Percentiles rank a stretch among this genome's conserved stretches.
These are phyloP conservation scores for Helicostylum pulchrum DNA, from an alignment of 192 early-diverging fungal genomes.

Conservation along the genomic window DNA sequence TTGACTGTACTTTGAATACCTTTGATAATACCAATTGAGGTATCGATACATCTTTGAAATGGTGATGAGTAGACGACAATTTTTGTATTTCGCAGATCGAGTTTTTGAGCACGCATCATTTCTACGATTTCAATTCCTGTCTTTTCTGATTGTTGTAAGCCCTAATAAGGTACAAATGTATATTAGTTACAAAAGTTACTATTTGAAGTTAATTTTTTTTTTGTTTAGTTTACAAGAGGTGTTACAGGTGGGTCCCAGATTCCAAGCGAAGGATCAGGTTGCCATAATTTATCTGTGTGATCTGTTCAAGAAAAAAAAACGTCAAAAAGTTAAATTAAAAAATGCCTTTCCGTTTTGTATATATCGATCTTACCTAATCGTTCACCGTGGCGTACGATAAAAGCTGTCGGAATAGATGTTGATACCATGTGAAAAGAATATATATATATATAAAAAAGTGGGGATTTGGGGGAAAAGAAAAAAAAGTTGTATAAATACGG, in stretches of 20 bases:
- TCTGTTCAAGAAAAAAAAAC: constrained; percentile 21
- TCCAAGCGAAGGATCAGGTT: constrained; percentile 30
- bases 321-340: not conserved
- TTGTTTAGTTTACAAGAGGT: constrained; percentile 7
- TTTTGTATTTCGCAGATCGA: constrained; percentile 17
- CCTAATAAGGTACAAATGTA: too few relatives aligned
- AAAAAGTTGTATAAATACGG: not conserved
- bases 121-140: constrained; percentile 25
- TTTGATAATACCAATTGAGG: constrained; percentile 26
- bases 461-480: constrained; percentile 13
- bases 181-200: too few relatives aligned
- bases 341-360: not conserved
- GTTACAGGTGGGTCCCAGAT: constrained; percentile 37
- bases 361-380: constrained; percentile 23
- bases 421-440: not conserved
- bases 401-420: constrained; percentile 21
- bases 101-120: constrained; percentile 12
- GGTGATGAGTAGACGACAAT: constrained; percentile 34
- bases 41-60: constrained; percentile 41
- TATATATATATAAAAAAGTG: not conserved
- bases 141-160: constrained; percentile 27
- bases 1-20: constrained; percentile 21
- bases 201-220: not conserved
- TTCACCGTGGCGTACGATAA: constrained; percentile 38
- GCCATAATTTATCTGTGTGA: constrained; percentile 30